Base-by-base conservation (phyloP, 1,139 yeast genomes). In the Candida sp. region DNA sequence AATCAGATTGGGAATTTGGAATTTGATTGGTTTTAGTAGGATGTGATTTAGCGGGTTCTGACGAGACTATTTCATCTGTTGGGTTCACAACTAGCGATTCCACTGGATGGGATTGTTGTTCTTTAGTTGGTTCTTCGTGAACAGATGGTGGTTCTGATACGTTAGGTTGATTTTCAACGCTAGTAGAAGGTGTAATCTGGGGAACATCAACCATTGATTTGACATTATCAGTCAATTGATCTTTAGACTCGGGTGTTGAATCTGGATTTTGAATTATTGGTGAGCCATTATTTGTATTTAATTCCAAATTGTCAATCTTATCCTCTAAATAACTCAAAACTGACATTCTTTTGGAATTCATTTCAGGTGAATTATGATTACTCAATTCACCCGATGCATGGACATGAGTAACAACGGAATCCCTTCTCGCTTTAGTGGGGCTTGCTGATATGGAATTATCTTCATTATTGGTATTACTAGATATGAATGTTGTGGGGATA, bases 351-450 rank as follows among this genome's bases (percentile, higher is more conserved):
- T 70, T 70, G 43, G 60, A 61, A 25, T 66, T 66, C 35, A 56
- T 55, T 8, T 45, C 53, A 4, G 51, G 51, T 3, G 52, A 48
- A 45, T 54, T 57, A 38, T 71, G 76, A 46, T 61, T 65, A 44
- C 75, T 56, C 49, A 73, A 60, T 52, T 70, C 70, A 58, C 81
- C 75, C 61, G 75, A 63, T 56, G 76, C 79, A 66, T 76, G 61
- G 12, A 69, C 64, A 50, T 74, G 73, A 41, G 78, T 67, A 21
- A 73, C 76, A 7, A 68, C 73, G 2, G 77, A 71, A 47, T 70
- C 68, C 43, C 76, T 58, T 53, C 78, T 63, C 32, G 73, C 43
- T 30, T 36, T 36, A 12, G 21, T 27, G 8, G 38, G 38, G 22
- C 38, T 36, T 11, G 38, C 22, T 6, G 38, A 36, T 8, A 36